Evolutionary conservation across 257 asterid species (phyloP).

Genomic region (Craterostigma plantagineum): DNA sequence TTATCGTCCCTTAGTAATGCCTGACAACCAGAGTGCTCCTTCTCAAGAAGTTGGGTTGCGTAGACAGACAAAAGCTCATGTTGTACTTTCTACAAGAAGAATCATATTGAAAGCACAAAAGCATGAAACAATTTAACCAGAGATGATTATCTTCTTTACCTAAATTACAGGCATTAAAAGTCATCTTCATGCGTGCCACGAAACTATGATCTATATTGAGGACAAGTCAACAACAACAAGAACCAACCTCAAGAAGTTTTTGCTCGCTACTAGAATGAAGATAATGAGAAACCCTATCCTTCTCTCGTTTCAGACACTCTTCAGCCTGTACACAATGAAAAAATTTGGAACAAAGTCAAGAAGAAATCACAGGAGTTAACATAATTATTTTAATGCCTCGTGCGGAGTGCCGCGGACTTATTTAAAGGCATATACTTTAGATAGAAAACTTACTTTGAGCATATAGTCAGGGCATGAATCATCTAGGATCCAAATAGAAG

Average conservation of each 20-base stretch:
- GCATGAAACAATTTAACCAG: neutral
- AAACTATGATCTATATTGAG: neutral
- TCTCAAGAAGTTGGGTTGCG: constrained; percentile 87
- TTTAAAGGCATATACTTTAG: neutral
- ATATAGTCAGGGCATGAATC: constrained; percentile 98
- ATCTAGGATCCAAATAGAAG: constrained; percentile 92
- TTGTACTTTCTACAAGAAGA: constrained; percentile 51
- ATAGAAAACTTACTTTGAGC: constrained; percentile 36
- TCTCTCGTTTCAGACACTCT: constrained; percentile 62
- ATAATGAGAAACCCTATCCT: constrained; percentile 87
- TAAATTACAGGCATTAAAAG: too few species aligned
- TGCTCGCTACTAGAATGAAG: constrained; percentile 93
- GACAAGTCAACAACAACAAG: constrained; percentile 3
- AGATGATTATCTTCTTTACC: neutral
- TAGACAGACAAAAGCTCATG: constrained; percentile 79
- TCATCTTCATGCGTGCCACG: neutral
- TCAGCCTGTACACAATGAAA: constrained; percentile 21
- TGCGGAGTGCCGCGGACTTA: neutral
- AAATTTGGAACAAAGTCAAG: neutral
- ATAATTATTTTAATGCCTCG: neutral
- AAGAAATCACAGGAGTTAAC: neutral
- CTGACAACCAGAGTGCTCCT: constrained; percentile 97
- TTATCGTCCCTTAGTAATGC: constrained; percentile 91
- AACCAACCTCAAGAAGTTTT: constrained; percentile 88
- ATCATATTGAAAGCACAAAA: constrained; percentile 2